Percentiles rank a stretch among this genome's conserved stretches.
These are phyloP conservation scores for Lathyrus oleraceus DNA, from an alignment of 306 rosid genomes.

Conservation along the genomic window DNA sequence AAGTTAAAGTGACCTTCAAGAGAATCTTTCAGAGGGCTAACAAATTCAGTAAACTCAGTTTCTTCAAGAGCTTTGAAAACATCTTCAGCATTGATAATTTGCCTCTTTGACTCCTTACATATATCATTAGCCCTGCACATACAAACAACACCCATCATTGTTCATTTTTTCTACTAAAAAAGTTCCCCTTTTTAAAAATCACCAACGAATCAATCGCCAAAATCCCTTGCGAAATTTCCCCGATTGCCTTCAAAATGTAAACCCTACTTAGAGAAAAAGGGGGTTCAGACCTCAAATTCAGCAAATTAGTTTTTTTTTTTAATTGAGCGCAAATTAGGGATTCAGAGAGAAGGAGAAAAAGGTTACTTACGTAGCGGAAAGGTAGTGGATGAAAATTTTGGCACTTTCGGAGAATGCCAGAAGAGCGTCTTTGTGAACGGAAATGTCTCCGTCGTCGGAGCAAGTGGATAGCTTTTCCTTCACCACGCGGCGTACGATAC, in stretches of 20 bases:
- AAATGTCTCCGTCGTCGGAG: conserved; percentile 64
- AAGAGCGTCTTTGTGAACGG: conserved; percentile 71
- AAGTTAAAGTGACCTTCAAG: conserved; percentile 56
- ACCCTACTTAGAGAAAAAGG: neutral
- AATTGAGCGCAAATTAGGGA: neutral
- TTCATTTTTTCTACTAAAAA: conserved; percentile 1
- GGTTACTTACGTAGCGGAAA: conserved; percentile 77
- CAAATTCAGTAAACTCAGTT: conserved; percentile 77
- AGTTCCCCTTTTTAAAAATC: neutral
- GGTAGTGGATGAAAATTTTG: conserved; percentile 88
- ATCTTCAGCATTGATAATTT: conserved; percentile 78
- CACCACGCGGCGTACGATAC: conserved; percentile 91
- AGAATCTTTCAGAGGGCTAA: conserved; percentile 66
- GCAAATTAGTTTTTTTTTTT: neutral
- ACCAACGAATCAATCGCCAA: neutral
- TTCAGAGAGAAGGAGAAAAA: neutral
- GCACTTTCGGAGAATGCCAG: conserved; percentile 86
- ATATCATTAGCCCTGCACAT: conserved; percentile 83
- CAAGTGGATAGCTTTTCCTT: conserved; percentile 79
- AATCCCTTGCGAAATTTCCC: neutral
- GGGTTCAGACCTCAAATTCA: neutral
- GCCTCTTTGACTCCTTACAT: conserved; percentile 89
- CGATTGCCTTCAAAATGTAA: neutral
- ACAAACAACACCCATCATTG: neutral
- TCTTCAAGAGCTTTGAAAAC: conserved; percentile 83